Percentiles rank a stretch among this genome's conserved stretches.
These are phyloP conservation scores for Solanum gracilifrons DNA, from an alignment of 257 asterid species.

Conservation along the genomic window DNA sequence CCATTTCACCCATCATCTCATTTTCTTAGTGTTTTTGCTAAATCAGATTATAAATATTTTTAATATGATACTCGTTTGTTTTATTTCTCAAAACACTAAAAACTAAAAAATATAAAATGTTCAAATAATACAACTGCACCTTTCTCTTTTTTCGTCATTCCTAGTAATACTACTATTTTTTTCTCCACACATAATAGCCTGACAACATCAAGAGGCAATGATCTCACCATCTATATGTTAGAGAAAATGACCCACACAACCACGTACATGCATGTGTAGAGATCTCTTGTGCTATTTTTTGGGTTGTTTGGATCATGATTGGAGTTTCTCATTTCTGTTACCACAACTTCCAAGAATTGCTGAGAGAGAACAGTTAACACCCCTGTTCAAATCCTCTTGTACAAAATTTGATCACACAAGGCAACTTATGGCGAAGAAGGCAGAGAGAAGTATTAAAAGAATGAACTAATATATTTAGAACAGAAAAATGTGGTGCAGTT, in stretches of 20 bases:
- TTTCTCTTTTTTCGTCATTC: background rate
- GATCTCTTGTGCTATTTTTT: background rate
- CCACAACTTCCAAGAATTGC: too few species aligned
- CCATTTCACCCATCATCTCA: too few species aligned
- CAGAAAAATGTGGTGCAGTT: background rate
- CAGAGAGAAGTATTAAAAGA: background rate
- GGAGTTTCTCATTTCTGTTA: too few species aligned
- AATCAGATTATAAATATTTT: too few species aligned
- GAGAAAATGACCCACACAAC: background rate
- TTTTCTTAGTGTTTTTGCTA: too few species aligned
- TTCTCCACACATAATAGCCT: background rate
- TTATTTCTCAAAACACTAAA: too few species aligned
- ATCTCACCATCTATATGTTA: background rate
- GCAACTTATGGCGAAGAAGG: background rate
- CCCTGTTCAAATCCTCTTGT: background rate
- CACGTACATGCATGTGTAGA: background rate
- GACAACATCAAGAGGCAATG: background rate
- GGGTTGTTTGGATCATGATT: too few species aligned
- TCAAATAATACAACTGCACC: background rate
- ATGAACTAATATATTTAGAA: background rate
- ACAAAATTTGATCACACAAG: background rate
- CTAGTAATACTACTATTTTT: too few species aligned
- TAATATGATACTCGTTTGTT: too few species aligned
- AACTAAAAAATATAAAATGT: too few species aligned
- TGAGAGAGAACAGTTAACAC: too few species aligned